phyloP scores from a whole-genome alignment of 2,329 filamentous ascomycete species.

The Teratosphaeria gauchensis region DNA sequence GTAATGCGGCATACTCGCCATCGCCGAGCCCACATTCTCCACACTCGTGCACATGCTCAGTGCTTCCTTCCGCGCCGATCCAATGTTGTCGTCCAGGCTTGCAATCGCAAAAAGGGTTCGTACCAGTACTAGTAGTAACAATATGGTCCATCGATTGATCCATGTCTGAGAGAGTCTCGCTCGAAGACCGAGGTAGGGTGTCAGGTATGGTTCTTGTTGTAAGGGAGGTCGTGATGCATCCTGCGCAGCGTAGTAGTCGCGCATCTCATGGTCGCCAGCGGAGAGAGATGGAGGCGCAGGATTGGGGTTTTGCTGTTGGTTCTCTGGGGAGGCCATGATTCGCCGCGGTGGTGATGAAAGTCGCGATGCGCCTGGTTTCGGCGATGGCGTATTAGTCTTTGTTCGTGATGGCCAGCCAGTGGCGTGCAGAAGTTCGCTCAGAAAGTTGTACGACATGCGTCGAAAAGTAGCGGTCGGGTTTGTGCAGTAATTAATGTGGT shows the following conservation, averaged over 20 bases:
- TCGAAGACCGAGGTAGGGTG: conserved; percentile 83
- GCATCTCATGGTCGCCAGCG: conserved; percentile 53
- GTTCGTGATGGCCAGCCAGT: conserved; percentile 4
- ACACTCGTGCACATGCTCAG: conserved; percentile 84
- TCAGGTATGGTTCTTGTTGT: conserved; percentile 61
- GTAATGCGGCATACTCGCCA: conserved; percentile 98
- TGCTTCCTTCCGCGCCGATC: conserved; percentile 67
- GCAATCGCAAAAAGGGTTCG: conserved; percentile 68
- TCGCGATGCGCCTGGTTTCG: conserved; percentile 17
- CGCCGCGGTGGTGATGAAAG: conserved; percentile 15
- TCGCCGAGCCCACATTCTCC: conserved; percentile 82
- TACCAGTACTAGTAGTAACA: conserved; percentile 75
- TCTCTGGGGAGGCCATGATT: conserved; percentile 37
- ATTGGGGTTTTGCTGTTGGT: conserved; percentile 45
- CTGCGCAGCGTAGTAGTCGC: conserved; percentile 49
- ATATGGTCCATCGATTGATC: conserved; percentile 94
- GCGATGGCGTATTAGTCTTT: conserved; percentile 5
- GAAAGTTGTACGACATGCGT: not conserved
- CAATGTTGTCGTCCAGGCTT: conserved; percentile 63
- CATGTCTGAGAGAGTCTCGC: conserved; percentile 89
- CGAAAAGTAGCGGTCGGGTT: not conserved
- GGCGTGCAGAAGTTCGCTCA: not conserved
- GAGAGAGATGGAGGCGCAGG: conserved; percentile 49
- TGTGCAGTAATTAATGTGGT: not conserved
- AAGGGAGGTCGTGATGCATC: conserved; percentile 46